A percentile compares a stretch with the other conserved stretches of the same genome.
Conservation (phyloP, 1,284 basidiomycete species). For the Trametes polyzona region DNA sequence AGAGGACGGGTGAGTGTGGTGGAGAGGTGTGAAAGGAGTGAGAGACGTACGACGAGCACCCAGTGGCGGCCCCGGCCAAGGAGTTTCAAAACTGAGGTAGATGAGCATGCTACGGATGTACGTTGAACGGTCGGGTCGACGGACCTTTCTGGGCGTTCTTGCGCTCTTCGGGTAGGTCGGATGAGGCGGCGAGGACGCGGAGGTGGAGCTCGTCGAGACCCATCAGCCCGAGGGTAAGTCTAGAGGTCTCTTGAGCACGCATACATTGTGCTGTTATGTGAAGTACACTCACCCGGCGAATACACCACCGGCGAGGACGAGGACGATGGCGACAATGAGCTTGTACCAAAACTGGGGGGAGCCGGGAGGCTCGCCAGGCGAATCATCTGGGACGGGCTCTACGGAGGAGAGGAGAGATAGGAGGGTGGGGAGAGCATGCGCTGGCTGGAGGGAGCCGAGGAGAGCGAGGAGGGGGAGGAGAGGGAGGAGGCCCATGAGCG, state of each 20-base stretch:
- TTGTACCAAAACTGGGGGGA: slow-evolving; percentile 70
- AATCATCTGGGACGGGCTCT: slow-evolving; percentile 2
- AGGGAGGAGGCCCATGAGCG: background rate
- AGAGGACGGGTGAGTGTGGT: background rate
- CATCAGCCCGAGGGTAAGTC: slow-evolving; percentile 91
- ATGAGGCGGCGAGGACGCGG: slow-evolving; percentile 82
- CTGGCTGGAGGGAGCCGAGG: background rate
- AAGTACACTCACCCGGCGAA: slow-evolving; percentile 77
- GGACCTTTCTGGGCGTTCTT: slow-evolving; percentile 73
- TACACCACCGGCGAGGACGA: slow-evolving; percentile 82
- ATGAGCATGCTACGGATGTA: background rate
- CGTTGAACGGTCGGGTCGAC: background rate
- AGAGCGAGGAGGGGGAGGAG: background rate
- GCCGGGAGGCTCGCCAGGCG: slow-evolving; percentile 37
- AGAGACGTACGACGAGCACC: slow-evolving; percentile 83
- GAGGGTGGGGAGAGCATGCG: slow-evolving; percentile 7
- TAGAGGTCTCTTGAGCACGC: slow-evolving; percentile 26
- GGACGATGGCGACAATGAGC: slow-evolving; percentile 60
- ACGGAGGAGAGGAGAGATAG: slow-evolving; percentile 6
- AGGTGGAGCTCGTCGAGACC: slow-evolving; percentile 93
- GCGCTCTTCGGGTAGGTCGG: slow-evolving; percentile 70
- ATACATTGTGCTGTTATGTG: background rate
- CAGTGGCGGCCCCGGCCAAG: slow-evolving; percentile 88
- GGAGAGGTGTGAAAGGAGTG: too few species aligned
- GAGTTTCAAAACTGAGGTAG: slow-evolving; percentile 67